Conservation (phyloP, 2,329 filamentous ascomycete genomes). For the Fusarium sublunatum region DNA sequence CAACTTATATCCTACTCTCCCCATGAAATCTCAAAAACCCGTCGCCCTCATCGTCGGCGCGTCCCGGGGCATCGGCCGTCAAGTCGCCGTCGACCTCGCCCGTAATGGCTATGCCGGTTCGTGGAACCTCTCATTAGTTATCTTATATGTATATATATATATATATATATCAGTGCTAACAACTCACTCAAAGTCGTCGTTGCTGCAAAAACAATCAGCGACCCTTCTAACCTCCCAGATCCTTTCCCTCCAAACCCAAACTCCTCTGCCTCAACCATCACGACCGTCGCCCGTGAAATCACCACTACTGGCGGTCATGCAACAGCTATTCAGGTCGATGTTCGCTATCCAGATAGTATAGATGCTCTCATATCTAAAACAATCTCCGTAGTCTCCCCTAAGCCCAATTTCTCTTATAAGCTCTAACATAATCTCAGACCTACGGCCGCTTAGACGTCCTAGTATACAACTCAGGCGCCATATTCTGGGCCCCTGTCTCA, state of each 20-base stretch:
- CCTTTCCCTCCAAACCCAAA: slow-evolving; percentile 83
- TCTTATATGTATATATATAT: not conserved
- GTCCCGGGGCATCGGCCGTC: slow-evolving; percentile 82
- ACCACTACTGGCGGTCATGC: slow-evolving; percentile 71
- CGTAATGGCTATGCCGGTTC: slow-evolving; percentile 76
- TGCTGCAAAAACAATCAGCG: slow-evolving; percentile 78
- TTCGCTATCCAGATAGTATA: slow-evolving; percentile 71
- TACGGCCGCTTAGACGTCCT: slow-evolving; percentile 77
- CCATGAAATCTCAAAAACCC: slow-evolving; percentile 51
- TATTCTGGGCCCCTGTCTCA: slow-evolving; percentile 83
- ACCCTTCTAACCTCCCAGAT: slow-evolving; percentile 61
- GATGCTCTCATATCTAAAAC: slow-evolving; percentile 68
- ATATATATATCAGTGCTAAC: not conserved
- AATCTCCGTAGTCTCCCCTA: slow-evolving; percentile 49
- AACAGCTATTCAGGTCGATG: slow-evolving; percentile 75
- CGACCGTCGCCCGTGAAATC: slow-evolving; percentile 82
- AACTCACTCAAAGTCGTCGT: slow-evolving; percentile 67
- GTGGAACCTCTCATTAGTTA: slow-evolving; percentile 5
- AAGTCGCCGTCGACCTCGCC: slow-evolving; percentile 82
- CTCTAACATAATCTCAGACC: slow-evolving; percentile 47
- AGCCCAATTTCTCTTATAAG: not conserved
- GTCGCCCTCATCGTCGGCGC: slow-evolving; percentile 81
- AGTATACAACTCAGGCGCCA: slow-evolving; percentile 85
- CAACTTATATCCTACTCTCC: not conserved
- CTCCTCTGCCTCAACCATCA: slow-evolving; percentile 79